These are phyloP conservation scores for Senecio squalidus DNA, from an alignment of 140 eudicot genomes.

Conservation along the genomic window DNA sequence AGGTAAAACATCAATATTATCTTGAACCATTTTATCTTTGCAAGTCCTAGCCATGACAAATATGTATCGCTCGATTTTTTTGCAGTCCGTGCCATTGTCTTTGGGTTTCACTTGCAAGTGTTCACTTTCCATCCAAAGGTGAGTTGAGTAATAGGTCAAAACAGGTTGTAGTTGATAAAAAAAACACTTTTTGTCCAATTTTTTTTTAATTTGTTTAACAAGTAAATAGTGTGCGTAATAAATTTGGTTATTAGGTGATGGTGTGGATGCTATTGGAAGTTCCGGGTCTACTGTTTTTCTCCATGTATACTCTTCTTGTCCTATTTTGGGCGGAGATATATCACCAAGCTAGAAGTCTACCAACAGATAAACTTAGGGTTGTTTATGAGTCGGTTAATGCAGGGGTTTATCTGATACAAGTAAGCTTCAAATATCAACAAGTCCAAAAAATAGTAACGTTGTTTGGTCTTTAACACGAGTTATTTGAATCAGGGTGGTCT, in stretches of 20 bases:
- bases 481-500: too few species aligned
- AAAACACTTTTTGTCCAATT: too few species aligned
- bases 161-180: too few species aligned
- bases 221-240: too few species aligned
- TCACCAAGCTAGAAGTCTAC: slow-evolving; percentile 84
- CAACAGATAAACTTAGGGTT: slow-evolving; percentile 67
- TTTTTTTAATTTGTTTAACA: too few species aligned
- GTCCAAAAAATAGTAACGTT: too few species aligned
- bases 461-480: too few species aligned
- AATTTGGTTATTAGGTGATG: slow-evolving; percentile 44
- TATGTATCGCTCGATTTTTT: background rate
- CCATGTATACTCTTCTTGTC: slow-evolving; percentile 89
- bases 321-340: too few species aligned
- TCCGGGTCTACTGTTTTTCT: slow-evolving; percentile 82
- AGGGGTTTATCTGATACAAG: too few species aligned
- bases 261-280: slow-evolving; percentile 56
- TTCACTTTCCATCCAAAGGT: slow-evolving; percentile 38
- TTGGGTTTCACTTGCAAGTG: slow-evolving; percentile 65
- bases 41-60: background rate
- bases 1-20: slow-evolving; percentile 17
- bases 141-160: background rate
- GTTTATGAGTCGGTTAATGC: slow-evolving; percentile 53
- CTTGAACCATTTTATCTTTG: background rate
- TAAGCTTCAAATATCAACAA: too few species aligned
- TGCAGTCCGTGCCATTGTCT: slow-evolving; percentile 70